These are phyloP conservation scores for Paralagenidium karlingii DNA, from an alignment of 352 stramenopile species.

Conservation along the genomic window DNA sequence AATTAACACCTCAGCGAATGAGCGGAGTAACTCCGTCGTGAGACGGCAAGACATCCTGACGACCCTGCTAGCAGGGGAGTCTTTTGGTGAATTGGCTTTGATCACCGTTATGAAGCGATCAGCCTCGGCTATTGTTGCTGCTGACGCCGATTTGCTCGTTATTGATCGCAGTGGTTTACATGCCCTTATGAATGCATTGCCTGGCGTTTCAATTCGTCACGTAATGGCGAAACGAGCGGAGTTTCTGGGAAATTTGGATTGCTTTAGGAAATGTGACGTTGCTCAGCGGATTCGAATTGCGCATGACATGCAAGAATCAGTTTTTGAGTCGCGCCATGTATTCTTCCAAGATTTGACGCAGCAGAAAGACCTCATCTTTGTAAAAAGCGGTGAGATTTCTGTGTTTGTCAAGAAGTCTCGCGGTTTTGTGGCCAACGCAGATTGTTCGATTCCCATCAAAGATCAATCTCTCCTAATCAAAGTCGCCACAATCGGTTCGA, in stretches of 20 bases:
- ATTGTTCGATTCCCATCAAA: neutral
- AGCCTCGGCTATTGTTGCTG: constrained; percentile 40
- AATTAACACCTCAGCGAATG: constrained; percentile 6
- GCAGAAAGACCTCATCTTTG: constrained; percentile 42
- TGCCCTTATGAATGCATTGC: constrained; percentile 18
- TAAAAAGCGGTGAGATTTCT: constrained; percentile 54
- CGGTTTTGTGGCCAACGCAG: neutral
- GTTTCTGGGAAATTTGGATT: constrained; percentile 42
- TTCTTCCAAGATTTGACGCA: constrained; percentile 41
- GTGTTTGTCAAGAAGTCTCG: constrained; percentile 27
- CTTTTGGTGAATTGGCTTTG: constrained; percentile 63
- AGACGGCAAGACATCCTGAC: constrained; percentile 48
- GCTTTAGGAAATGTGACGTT: constrained; percentile 45
- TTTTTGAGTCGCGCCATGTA: constrained; percentile 41
- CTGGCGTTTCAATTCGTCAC: constrained; percentile 51
- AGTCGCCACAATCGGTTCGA: constrained; percentile 53
- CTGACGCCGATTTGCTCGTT: constrained; percentile 51
- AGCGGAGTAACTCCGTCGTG: neutral
- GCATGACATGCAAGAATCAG: constrained; percentile 42
- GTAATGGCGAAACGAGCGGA: constrained; percentile 58
- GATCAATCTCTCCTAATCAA: constrained; percentile 16
- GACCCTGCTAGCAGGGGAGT: constrained; percentile 47
- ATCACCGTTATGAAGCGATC: constrained; percentile 59
- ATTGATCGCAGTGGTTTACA: constrained; percentile 47
- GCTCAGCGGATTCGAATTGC: constrained; percentile 61